These are phyloP conservation scores for Aspergillus tanneri DNA, from an alignment of 2,329 filamentous ascomycete species.

Conservation along the genomic window DNA sequence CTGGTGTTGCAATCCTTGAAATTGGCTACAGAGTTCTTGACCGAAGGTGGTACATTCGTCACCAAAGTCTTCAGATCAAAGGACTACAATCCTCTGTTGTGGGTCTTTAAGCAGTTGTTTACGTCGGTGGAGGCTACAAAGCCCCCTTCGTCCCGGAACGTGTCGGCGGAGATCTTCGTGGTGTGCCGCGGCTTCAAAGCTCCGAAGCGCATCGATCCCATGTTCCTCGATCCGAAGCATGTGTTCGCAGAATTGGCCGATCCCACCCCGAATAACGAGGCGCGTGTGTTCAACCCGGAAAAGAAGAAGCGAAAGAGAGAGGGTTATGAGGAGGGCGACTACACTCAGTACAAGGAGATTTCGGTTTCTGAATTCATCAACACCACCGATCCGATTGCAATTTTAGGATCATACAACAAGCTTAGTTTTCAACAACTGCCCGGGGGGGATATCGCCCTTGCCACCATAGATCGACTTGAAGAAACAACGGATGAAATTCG, in stretches of 20 bases:
- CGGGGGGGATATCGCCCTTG: constrained; percentile 81
- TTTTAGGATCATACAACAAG: constrained; percentile 81
- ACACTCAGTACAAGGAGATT: constrained; percentile 85
- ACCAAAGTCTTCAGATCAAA: constrained; percentile 98
- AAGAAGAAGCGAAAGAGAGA: constrained; percentile 96
- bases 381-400: constrained; percentile 86
- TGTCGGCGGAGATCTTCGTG: constrained; percentile 97
- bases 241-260: constrained; percentile 92
- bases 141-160: constrained; percentile 90
- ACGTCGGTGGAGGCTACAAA: constrained; percentile 95
- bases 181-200: constrained; percentile 95
- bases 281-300: constrained; percentile 96
- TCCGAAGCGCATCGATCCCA: constrained; percentile 87
- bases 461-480: constrained; percentile 78
- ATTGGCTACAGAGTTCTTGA: constrained; percentile 88
- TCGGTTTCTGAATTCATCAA: constrained; percentile 91
- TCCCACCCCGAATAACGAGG: constrained; percentile 88
- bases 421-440: constrained; percentile 77
- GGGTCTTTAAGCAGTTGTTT: constrained; percentile 98
- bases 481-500: constrained; percentile 84
- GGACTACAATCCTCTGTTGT: constrained; percentile 91
- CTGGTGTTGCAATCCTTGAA: constrained; percentile 87
- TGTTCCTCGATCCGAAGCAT: constrained; percentile 81
- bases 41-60: constrained; percentile 86
- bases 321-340: constrained; percentile 96